phyloP scores from a whole-genome alignment of 83 land plant species.

The Thuja plicata region DNA sequence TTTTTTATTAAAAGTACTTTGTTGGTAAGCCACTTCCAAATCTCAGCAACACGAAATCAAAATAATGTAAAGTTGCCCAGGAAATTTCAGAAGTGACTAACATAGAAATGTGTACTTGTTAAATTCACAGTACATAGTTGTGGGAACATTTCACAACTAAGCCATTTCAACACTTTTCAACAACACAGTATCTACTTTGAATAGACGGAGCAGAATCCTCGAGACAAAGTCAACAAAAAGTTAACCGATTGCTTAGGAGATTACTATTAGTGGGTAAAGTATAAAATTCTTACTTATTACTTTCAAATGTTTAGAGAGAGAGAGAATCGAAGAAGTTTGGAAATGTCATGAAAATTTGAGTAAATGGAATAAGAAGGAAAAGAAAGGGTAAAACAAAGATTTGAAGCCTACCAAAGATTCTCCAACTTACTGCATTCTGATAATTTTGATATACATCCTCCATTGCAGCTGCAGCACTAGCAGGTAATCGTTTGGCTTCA shows the following conservation, averaged over 20 bases:
- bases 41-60: neutral
- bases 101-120: neutral
- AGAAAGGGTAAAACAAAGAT: neutral
- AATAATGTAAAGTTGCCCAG: neutral
- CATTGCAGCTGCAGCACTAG: slow-evolving; percentile 62
- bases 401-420: neutral
- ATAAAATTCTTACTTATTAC: neutral
- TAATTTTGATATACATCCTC: slow-evolving; percentile 79
- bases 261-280: neutral
- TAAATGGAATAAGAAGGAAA: neutral
- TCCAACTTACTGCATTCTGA: slow-evolving; percentile 68
- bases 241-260: neutral
- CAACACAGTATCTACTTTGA: neutral
- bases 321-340: neutral
- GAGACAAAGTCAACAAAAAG: neutral
- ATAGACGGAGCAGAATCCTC: neutral
- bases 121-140: neutral
- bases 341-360: neutral
- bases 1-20: neutral
- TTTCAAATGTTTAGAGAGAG: no score
- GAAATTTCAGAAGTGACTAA: neutral
- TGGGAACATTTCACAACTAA: neutral
- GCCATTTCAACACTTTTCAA: neutral
- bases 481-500: slow-evolving; percentile 65
- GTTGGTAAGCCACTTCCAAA: neutral